These are phyloP conservation scores for Anisodus tanguticus DNA, from an alignment of 257 asterid species.

Conservation along the genomic window DNA sequence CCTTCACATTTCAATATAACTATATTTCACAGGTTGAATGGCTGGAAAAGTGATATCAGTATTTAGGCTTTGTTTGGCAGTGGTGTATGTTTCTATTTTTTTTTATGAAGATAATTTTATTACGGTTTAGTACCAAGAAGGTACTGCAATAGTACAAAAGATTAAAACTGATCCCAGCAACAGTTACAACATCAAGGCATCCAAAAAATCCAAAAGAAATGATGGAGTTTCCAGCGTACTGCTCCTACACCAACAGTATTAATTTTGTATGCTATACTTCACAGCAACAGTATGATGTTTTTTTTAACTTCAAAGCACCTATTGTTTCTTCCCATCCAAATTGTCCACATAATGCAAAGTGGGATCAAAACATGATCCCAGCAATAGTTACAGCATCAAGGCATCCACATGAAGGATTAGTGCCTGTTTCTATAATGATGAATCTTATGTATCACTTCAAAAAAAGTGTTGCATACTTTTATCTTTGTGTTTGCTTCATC, in stretches of 20 bases:
- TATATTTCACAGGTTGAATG: conserved; percentile 21
- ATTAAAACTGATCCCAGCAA: background rate
- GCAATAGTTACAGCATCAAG: background rate
- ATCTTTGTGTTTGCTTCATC: conserved; percentile 13
- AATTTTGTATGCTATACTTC: background rate
- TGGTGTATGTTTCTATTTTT: background rate
- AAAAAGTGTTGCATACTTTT: background rate
- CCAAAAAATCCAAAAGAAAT: background rate
- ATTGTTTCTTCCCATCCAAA: conserved; percentile 10
- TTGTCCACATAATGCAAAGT: conserved; percentile 3
- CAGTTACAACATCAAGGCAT: conserved; percentile 15
- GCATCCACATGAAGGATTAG: background rate
- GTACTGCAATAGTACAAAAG: conserved; percentile 8
- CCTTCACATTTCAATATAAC: conserved; percentile 1
- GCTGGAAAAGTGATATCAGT: conserved; percentile 25
- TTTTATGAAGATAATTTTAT: background rate
- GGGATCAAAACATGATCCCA: background rate
- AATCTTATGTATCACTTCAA: background rate
- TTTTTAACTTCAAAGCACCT: background rate
- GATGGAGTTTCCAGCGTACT: background rate
- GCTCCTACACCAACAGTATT: background rate
- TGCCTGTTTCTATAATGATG: conserved; percentile 7
- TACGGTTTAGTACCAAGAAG: background rate
- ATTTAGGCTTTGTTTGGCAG: background rate
- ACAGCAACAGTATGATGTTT: background rate